Evolutionary conservation across 2,329 filamentous ascomycete species (phyloP).

Genomic region (Trichoderma sp.): DNA sequence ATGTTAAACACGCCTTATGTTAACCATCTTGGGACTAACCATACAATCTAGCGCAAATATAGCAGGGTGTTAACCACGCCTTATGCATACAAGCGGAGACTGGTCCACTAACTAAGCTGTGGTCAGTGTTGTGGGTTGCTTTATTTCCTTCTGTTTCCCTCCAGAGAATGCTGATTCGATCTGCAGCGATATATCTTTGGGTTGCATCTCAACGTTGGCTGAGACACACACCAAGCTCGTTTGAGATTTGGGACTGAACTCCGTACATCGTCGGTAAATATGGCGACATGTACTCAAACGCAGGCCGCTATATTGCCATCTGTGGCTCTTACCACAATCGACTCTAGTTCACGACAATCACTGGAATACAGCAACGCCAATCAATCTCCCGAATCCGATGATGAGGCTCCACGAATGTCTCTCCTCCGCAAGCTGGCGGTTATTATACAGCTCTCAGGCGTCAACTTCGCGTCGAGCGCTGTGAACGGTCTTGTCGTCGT

Average conservation of each 20-base stretch:
- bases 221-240: neutral
- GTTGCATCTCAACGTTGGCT: neutral
- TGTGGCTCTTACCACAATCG: neutral
- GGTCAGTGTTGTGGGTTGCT: neutral
- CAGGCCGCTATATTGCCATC: neutral
- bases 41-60: neutral
- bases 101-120: neutral
- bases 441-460: neutral
- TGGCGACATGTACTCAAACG: neutral
- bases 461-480: neutral
- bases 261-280: neutral
- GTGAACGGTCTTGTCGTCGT: neutral
- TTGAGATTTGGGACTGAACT: neutral
- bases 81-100: neutral
- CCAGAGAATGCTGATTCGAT: neutral
- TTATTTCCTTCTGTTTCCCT: neutral
- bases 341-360: neutral
- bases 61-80: neutral
- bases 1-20: neutral
- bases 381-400: neutral
- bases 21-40: neutral
- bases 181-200: neutral
- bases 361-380: slow-evolving; percentile 22
- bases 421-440: neutral
- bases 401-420: neutral